These are phyloP conservation scores for Pichia gijzeniarum DNA, from an alignment of 805 yeast species.

Conservation along the genomic window DNA sequence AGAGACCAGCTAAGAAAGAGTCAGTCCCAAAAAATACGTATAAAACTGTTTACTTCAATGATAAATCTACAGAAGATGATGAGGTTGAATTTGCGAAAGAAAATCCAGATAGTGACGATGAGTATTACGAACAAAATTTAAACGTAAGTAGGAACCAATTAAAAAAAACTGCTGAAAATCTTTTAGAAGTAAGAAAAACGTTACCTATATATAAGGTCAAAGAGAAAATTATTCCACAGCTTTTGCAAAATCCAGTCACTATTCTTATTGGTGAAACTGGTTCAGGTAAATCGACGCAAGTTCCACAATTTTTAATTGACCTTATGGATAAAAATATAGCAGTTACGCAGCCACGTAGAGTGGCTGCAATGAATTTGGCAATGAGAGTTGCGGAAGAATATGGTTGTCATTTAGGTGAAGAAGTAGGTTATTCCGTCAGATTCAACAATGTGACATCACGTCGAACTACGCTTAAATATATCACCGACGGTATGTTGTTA, in stretches of 20 bases:
- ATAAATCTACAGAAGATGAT: slow-evolving; percentile 16
- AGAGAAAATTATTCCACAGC: slow-evolving; percentile 50
- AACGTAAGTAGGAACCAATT: slow-evolving; percentile 18
- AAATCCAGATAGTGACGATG: slow-evolving; percentile 22
- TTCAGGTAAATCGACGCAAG: slow-evolving; percentile 95
- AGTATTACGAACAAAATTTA: slow-evolving; percentile 5
- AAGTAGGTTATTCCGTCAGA: slow-evolving; percentile 90
- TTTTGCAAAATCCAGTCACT: slow-evolving; percentile 56
- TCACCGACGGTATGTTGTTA: slow-evolving; percentile 96
- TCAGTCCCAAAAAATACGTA: neutral
- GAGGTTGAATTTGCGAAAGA: slow-evolving; percentile 15
- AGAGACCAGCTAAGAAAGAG: neutral
- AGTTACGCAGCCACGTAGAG: slow-evolving; percentile 95
- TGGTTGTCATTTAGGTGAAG: slow-evolving; percentile 69
- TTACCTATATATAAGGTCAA: slow-evolving; percentile 76
- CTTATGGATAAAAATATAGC: slow-evolving; percentile 52
- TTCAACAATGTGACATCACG: slow-evolving; percentile 63
- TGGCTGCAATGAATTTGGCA: slow-evolving; percentile 93
- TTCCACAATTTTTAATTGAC: slow-evolving; percentile 82
- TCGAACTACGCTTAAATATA: slow-evolving; percentile 68
- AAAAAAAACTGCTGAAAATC: slow-evolving; percentile 35
- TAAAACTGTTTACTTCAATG: slow-evolving; percentile 24
- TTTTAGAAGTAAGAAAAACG: slow-evolving; percentile 46
- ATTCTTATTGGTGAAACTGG: slow-evolving; percentile 95
- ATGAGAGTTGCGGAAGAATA: slow-evolving; percentile 86